Conservation (phyloP, 306 rosid genomes). For the Benincasa hispida region DNA sequence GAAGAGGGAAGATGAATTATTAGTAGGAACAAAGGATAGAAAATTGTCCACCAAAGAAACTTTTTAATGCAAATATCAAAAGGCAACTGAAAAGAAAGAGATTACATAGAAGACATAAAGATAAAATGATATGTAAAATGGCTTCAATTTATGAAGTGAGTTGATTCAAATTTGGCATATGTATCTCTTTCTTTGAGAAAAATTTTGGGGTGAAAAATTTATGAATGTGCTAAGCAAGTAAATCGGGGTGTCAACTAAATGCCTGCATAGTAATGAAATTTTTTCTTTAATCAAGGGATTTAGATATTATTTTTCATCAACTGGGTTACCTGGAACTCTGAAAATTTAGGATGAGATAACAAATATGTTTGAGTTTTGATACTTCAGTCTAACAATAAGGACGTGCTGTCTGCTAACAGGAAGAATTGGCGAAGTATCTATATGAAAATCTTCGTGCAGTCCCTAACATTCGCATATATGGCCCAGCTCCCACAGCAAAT, state of each 20-base stretch:
- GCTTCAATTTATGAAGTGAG: conserved; percentile 18
- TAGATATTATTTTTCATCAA: neutral
- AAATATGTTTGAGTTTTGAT: neutral
- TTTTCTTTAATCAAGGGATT: neutral
- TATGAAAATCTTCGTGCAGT: conserved; percentile 62
- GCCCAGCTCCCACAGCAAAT: conserved; percentile 52
- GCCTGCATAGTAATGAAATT: neutral
- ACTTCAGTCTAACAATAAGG: neutral
- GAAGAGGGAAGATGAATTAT: neutral
- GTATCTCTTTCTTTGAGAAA: neutral
- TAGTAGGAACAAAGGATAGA: neutral
- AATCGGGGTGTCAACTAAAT: neutral
- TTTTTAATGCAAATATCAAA: neutral
- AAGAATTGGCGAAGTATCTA: conserved; percentile 54
- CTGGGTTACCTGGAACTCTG: neutral
- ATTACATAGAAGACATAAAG: neutral
- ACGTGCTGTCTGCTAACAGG: conserved; percentile 22
- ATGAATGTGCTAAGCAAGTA: neutral
- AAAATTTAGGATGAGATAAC: neutral
- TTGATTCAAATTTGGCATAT: neutral
- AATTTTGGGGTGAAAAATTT: neutral
- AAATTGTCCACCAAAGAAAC: neutral
- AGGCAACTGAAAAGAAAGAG: neutral
- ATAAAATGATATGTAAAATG: neutral
- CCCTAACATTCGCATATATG: conserved; percentile 61